These are phyloP conservation scores for Cladosporium cucumerinum DNA, from an alignment of 2,329 filamentous ascomycete genomes.

Conservation along the genomic window DNA sequence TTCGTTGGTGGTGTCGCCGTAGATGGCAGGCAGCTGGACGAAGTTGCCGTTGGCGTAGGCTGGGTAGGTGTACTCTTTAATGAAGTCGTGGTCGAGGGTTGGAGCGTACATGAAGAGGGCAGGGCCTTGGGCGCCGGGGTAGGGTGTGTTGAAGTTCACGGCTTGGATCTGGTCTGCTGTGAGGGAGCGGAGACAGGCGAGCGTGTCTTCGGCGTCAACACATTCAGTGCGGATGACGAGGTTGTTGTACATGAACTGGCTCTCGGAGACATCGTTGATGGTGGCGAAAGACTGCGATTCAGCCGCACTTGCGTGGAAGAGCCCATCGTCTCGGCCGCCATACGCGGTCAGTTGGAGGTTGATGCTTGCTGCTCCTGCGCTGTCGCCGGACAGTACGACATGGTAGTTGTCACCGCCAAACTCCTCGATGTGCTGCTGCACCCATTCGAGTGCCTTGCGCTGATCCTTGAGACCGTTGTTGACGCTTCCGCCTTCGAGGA, in stretches of 20 bases:
- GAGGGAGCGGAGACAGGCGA: slow-evolving; percentile 50
- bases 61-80: slow-evolving; percentile 48
- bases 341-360: slow-evolving; percentile 60
- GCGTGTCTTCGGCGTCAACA: slow-evolving; percentile 37
- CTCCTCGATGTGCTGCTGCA: slow-evolving; percentile 60
- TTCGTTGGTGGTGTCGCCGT: slow-evolving; percentile 59
- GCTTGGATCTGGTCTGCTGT: slow-evolving; percentile 44
- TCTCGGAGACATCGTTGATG: slow-evolving; percentile 47
- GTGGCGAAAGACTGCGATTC: slow-evolving; percentile 54
- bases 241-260: slow-evolving; percentile 52
- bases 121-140: slow-evolving; percentile 42
- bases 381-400: slow-evolving; percentile 66
- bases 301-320: slow-evolving; percentile 53
- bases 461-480: slow-evolving; percentile 73
- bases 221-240: slow-evolving; percentile 51
- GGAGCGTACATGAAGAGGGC: slow-evolving; percentile 53
- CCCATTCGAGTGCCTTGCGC: slow-evolving; percentile 66
- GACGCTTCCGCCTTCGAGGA: slow-evolving; percentile 48
- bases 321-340: slow-evolving; percentile 44
- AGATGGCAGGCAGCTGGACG: slow-evolving; percentile 53
- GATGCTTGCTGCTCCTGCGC: slow-evolving; percentile 66
- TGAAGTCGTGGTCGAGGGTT: slow-evolving; percentile 50
- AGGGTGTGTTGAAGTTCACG: slow-evolving; percentile 45
- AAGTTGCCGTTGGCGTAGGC: slow-evolving; percentile 50
- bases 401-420: slow-evolving; percentile 69